These are phyloP conservation scores for Fusarium xyrophilum DNA, from an alignment of 2,329 filamentous ascomycete genomes.

Conservation along the genomic window DNA sequence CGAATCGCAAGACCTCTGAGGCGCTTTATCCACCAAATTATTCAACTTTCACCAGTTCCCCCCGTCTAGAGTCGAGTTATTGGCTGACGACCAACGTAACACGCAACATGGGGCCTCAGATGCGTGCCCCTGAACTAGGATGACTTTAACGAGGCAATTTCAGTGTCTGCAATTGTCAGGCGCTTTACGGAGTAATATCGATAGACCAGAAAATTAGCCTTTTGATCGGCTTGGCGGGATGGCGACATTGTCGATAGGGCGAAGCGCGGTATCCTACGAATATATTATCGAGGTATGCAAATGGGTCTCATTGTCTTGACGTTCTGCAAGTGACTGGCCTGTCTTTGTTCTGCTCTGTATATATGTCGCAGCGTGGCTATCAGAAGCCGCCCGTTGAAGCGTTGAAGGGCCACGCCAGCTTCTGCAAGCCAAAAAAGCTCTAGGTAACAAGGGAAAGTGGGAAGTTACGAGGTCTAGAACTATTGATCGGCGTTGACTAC, in stretches of 20 bases:
- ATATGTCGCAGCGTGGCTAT: neutral
- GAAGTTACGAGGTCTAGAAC: constrained; percentile 28
- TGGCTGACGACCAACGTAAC: constrained; percentile 22
- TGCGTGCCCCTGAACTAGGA: constrained; percentile 36
- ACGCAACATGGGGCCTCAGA: constrained; percentile 28
- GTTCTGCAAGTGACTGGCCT: constrained; percentile 6
- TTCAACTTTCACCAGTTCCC: neutral
- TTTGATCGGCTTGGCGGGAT: constrained; percentile 26
- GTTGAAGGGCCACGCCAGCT: constrained; percentile 11
- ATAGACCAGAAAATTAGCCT: constrained; percentile 31
- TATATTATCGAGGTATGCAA: constrained; percentile 5
- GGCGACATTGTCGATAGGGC: constrained; percentile 33
- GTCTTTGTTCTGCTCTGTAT: constrained; percentile 1
- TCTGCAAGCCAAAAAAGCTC: constrained; percentile 1
- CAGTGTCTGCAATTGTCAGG: constrained; percentile 4
- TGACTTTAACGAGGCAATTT: constrained; percentile 26
- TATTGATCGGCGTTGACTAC: constrained; percentile 26
- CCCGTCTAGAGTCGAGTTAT: neutral
- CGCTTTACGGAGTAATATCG: constrained; percentile 30
- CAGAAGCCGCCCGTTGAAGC: neutral
- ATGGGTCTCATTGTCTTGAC: constrained; percentile 10
- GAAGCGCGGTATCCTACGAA: constrained; percentile 28
- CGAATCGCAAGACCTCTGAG: constrained; percentile 19
- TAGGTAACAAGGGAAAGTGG: constrained; percentile 1
- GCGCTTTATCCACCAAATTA: neutral